Conservation (phyloP, 148 eudicot genomes). For the Nepenthes gracilis region DNA sequence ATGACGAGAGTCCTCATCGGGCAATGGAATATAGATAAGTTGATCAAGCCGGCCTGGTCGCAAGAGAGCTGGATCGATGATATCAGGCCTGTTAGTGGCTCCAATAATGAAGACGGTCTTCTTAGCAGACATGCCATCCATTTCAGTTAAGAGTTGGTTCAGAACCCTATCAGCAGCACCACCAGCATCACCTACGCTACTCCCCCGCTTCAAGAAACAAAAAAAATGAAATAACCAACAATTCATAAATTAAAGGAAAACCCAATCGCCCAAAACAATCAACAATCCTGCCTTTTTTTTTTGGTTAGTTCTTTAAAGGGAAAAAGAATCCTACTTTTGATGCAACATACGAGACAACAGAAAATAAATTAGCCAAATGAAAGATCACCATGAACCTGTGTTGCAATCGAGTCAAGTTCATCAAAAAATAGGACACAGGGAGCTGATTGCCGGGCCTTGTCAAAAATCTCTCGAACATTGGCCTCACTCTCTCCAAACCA, state of each 20-base stretch:
- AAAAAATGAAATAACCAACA: neutral
- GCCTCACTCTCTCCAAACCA: constrained; percentile 98
- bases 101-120: constrained; percentile 85
- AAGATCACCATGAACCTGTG: constrained; percentile 43
- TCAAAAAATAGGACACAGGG: constrained; percentile 88
- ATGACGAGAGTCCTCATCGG: constrained; percentile 74
- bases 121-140: constrained; percentile 95
- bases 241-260: neutral
- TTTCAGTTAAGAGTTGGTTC: constrained; percentile 80
- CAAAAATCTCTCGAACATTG: constrained; percentile 78
- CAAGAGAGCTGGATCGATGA: constrained; percentile 75
- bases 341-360: neutral
- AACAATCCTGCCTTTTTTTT: neutral
- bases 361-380: neutral
- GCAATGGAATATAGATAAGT: constrained; percentile 76
- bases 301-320: neutral
- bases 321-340: neutral
- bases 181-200: constrained; percentile 86
- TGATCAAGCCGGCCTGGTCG: constrained; percentile 93
- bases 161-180: constrained; percentile 89
- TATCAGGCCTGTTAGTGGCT: constrained; percentile 87
- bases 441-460: constrained; percentile 80
- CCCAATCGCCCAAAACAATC: neutral
- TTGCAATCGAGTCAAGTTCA: constrained; percentile 87
- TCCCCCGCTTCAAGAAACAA: constrained; percentile 47